Evolutionary conservation across 2,329 filamentous ascomycete species (phyloP).

Genomic region (Fusarium marasasianum): DNA sequence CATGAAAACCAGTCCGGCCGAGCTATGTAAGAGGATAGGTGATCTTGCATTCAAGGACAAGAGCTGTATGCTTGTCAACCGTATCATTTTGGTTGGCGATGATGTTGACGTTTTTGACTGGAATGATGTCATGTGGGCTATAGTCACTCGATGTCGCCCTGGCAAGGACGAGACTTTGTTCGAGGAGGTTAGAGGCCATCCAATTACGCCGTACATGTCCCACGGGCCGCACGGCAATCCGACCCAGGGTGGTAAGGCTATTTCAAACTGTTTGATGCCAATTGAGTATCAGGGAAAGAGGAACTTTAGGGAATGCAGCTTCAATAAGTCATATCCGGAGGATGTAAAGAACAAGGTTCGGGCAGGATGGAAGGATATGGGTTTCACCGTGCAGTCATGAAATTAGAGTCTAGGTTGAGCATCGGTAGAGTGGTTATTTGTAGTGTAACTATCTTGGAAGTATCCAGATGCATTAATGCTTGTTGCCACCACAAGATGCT

Average conservation of each 20-base stretch:
- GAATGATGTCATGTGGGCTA: neutral
- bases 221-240: neutral
- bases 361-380: neutral
- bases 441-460: neutral
- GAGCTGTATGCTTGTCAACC: neutral
- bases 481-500: neutral
- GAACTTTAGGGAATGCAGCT: neutral
- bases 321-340: neutral
- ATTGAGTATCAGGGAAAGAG: neutral
- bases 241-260: neutral
- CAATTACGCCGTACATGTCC: neutral
- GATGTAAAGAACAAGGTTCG: neutral
- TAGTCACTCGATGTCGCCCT: neutral
- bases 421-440: too few relatives aligned
- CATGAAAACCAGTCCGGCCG: neutral
- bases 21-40: neutral
- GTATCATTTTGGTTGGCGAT: neutral
- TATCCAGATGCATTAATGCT: neutral
- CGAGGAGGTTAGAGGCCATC: neutral
- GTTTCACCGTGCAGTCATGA: neutral
- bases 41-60: neutral
- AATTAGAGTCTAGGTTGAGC: neutral
- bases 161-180: neutral
- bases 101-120: neutral
- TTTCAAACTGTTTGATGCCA: neutral